A percentile compares a stretch with the other conserved stretches of the same genome.
These are phyloP conservation scores for Dalbergia oliveri DNA, from an alignment of 306 rosid genomes.

Conservation along the genomic window DNA sequence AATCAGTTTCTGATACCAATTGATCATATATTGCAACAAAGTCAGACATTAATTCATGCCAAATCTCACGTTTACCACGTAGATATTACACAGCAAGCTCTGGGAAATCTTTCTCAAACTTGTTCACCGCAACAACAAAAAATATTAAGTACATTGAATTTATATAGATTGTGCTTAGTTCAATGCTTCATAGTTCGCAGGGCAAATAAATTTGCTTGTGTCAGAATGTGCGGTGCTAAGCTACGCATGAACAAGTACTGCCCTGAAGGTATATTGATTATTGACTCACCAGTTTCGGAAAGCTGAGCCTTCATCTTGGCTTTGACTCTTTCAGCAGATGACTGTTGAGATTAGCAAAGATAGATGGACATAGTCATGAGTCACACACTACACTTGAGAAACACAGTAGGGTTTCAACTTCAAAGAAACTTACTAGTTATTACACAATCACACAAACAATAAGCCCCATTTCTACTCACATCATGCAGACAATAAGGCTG, in stretches of 20 bases:
- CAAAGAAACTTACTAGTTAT: not conserved
- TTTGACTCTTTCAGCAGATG: slow-evolving; percentile 89
- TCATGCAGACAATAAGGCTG: not conserved
- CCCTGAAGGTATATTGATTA: slow-evolving; percentile 24
- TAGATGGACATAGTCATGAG: slow-evolving; percentile 19
- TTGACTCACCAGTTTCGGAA: slow-evolving; percentile 73
- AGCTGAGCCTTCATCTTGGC: slow-evolving; percentile 97
- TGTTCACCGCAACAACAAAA: not conserved
- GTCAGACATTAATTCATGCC: not conserved
- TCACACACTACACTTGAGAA: slow-evolving; percentile 5
- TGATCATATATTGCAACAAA: not conserved
- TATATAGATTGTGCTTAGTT: not conserved
- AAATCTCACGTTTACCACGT: not conserved
- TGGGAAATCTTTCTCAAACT: slow-evolving; percentile 24
- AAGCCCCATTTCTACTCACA: not conserved
- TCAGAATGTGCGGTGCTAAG: not conserved
- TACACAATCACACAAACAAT: not conserved
- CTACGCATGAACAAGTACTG: not conserved
- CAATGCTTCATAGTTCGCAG: not conserved
- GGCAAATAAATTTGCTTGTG: not conserved
- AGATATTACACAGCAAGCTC: slow-evolving; percentile 9
- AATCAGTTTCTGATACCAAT: not conserved
- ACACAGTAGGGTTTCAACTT: not conserved
- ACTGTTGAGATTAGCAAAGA: slow-evolving; percentile 58
- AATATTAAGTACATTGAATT: not conserved